These are phyloP conservation scores for Ganoderma meredithae DNA, from an alignment of 1,284 basidiomycete genomes.

Conservation along the genomic window DNA sequence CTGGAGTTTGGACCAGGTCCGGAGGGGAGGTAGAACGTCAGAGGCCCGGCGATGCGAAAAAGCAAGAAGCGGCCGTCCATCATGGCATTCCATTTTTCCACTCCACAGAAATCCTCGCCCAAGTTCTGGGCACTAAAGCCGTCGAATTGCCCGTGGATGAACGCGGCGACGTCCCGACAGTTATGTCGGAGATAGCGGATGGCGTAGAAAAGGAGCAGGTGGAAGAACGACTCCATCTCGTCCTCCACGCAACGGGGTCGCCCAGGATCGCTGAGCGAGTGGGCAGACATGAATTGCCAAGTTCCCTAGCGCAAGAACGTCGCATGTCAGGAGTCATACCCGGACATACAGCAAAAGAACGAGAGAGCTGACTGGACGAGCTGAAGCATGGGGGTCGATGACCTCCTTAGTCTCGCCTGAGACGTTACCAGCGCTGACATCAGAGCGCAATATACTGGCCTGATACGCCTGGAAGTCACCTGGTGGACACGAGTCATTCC, in stretches of 20 bases:
- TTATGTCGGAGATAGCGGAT: conserved; percentile 23
- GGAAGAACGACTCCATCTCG: conserved; percentile 29
- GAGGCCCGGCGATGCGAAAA: not conserved
- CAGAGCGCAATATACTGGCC: too few relatives aligned
- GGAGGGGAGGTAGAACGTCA: not conserved
- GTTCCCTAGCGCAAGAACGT: conserved; percentile 15
- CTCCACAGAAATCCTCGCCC: not conserved
- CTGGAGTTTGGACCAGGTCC: too few relatives aligned
- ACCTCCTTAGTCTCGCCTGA: not conserved
- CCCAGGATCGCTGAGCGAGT: conserved; percentile 10
- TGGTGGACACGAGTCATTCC: too few relatives aligned
- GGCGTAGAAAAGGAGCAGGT: conserved; percentile 21
- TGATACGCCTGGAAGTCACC: too few relatives aligned
- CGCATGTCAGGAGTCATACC: not conserved
- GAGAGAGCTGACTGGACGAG: too few relatives aligned
- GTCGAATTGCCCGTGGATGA: conserved; percentile 24
- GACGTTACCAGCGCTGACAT: conserved; percentile 24
- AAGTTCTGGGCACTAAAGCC: too few relatives aligned
- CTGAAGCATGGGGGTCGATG: not conserved
- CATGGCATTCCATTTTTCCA: not conserved
- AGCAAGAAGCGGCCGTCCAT: not conserved
- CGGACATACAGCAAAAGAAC: not conserved
- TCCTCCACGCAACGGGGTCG: conserved; percentile 11
- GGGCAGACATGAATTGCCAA: conserved; percentile 25
- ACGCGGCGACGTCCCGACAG: conserved; percentile 11